Evolutionary conservation across 371 early-diverging fungal species (phyloP), one percentile per base, ranked within the genome.

Genomic region (Nosema granulosis): DNA sequence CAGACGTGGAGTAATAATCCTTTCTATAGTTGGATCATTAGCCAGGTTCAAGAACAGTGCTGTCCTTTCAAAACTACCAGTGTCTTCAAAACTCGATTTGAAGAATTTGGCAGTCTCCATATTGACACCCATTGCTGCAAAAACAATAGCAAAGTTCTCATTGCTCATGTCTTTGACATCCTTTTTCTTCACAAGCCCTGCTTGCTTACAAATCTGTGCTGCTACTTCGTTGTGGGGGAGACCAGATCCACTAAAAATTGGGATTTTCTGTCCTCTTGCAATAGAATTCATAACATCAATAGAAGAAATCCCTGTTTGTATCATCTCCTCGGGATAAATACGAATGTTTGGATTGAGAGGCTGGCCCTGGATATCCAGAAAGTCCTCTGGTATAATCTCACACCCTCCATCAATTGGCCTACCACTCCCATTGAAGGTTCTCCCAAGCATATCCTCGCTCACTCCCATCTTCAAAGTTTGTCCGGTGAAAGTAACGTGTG

Each of bases 121-220:
- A 88, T 96, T 99, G 80, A 95, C 97, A 84, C 99, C 99, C 99
- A 99, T 99, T 78, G 99, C 99, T 74, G 95, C 99, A 87, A 99
- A 99, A n/a, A 99, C 97, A 79, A 99, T 96, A 50, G 97, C 95
- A 88, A 99, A 99, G 88, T 97, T 97, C 81, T 97, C 97, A 82
- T 96, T 94, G 84, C 94, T 95, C 65, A 88, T 92, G 85, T 99
- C 99, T 66, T 93, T 88, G 29, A 94, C 92, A 82, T 91, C 94
- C 88, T 97, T 97, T 83, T 91, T 92, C 86, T 94, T 89, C 56
- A 97, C 98, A 58, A 99, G 87, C 69, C 97, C 96, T 34, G 99
- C 97, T 85, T 99, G 99, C 83, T 96, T 90, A 89, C 97, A 97
- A 83, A 99, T 99, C 87, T 99, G 98, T 63, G 99, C 99, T 70